Conservation (phyloP, 208 protist species). For the Trypanosoma melophagium region DNA sequence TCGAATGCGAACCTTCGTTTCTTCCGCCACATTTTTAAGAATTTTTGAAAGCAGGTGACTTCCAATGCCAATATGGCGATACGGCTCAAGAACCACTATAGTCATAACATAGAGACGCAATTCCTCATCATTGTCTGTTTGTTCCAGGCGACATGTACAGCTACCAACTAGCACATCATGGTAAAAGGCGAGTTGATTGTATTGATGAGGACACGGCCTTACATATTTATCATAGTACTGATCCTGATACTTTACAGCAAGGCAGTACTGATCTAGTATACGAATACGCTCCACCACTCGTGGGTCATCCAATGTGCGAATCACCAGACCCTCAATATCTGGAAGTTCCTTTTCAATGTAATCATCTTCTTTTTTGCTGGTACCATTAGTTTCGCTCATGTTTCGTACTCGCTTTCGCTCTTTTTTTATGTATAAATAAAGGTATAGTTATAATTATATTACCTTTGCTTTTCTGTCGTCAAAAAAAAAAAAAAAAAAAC, state of each 20-base stretch:
- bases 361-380: neutral
- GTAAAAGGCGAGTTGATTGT: slow-evolving; percentile 84
- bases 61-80: slow-evolving; percentile 87
- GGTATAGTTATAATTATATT: too few relatives aligned
- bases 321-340: slow-evolving; percentile 60
- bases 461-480: too few relatives aligned
- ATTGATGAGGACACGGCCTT: slow-evolving; percentile 49
- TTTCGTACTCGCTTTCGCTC: neutral
- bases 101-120: slow-evolving; percentile 93
- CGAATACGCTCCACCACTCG: slow-evolving; percentile 77
- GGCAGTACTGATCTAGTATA: slow-evolving; percentile 73
- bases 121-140: slow-evolving; percentile 42
- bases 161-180: slow-evolving; percentile 90
- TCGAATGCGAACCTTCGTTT: slow-evolving; percentile 48
- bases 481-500: too few relatives aligned
- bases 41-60: slow-evolving; percentile 63
- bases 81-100: slow-evolving; percentile 88
- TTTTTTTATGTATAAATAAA: neutral
- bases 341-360: slow-evolving; percentile 24
- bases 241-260: slow-evolving; percentile 82
- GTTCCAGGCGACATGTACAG: slow-evolving; percentile 88
- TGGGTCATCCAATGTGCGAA: slow-evolving; percentile 59
- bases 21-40: slow-evolving; percentile 49
- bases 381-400: slow-evolving; percentile 11
- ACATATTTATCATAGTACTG: slow-evolving; percentile 85